Evolutionary conservation across 768 basidiomycete species (phyloP).

Genomic region (Serendipita vermifera): DNA sequence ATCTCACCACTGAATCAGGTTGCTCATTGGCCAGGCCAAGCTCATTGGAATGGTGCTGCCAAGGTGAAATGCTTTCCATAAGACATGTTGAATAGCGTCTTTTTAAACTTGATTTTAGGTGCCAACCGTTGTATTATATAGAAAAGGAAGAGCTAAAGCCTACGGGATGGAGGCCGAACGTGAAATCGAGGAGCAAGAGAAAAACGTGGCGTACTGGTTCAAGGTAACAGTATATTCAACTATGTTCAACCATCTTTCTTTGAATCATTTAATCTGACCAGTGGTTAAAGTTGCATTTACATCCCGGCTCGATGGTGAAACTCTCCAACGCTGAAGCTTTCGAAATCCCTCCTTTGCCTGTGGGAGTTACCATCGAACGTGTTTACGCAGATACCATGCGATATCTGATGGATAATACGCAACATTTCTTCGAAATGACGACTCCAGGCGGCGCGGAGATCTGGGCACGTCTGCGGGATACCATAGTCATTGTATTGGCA

Average conservation of each 20-base stretch:
- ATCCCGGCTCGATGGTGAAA: conserved; percentile 11
- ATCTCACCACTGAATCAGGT: background rate
- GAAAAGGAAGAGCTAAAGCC: background rate
- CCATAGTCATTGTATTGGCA: conserved; percentile 27
- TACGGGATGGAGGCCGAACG: background rate
- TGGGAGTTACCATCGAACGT: conserved; percentile 12
- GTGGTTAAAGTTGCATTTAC: conserved; percentile 8
- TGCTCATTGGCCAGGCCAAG: conserved; percentile 8
- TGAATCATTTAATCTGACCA: too few relatives aligned
- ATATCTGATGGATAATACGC: conserved; percentile 1
- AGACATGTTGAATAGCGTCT: background rate
- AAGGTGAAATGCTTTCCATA: conserved; percentile 1
- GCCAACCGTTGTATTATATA: conserved; percentile 9
- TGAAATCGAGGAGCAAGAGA: background rate
- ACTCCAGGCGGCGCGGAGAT: conserved; percentile 11
- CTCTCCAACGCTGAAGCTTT: background rate
- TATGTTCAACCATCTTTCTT: too few relatives aligned
- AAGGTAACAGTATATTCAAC: background rate
- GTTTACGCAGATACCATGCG: conserved; percentile 5
- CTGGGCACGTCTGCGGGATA: background rate
- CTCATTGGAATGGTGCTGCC: background rate
- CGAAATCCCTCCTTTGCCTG: conserved; percentile 7
- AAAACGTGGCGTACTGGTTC: background rate
- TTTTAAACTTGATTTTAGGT: background rate
- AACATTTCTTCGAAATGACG: background rate